Evolutionary conservation across 768 basidiomycete genomes (phyloP).

Genomic region (Termitomyces bulborhizus): DNA sequence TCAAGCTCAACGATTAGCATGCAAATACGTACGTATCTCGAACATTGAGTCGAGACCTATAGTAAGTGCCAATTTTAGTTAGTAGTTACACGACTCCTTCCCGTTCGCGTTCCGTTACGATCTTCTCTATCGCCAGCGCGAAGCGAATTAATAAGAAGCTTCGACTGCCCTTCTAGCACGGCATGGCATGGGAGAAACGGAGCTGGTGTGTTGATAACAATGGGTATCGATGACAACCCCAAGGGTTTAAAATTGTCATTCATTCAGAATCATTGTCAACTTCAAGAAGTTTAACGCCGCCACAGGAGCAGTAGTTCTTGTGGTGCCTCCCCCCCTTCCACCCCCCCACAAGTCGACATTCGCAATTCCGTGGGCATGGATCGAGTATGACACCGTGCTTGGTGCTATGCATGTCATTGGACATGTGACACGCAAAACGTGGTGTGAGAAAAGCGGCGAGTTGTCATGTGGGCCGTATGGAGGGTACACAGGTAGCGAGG

Average conservation of each 20-base stretch:
- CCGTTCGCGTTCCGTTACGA: too few relatives aligned
- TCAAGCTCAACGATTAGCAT: not conserved
- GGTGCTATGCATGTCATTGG: not conserved
- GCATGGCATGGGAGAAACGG: too few relatives aligned
- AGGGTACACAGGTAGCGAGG: slow-evolving; percentile 28
- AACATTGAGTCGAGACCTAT: not conserved
- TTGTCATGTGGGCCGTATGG: slow-evolving; percentile 6
- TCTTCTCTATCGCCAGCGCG: not conserved
- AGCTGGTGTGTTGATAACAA: too few relatives aligned
- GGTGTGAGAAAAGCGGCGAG: not conserved
- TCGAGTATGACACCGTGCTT: not conserved
- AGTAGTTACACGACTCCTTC: too few relatives aligned
- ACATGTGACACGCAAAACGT: not conserved
- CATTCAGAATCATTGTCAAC: not conserved
- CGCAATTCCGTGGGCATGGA: not conserved
- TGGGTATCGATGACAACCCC: not conserved
- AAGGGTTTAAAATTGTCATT: not conserved
- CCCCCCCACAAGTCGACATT: too few relatives aligned
- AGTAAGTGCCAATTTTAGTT: not conserved
- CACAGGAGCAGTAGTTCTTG: not conserved
- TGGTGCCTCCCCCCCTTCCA: too few relatives aligned
- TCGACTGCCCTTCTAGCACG: not conserved
- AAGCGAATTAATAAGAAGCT: not conserved
- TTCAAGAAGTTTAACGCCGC: not conserved
- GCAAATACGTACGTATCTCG: not conserved